These are phyloP conservation scores for Oryza coarctata DNA, from an alignment of 176 grass and related monocot species.

Conservation along the genomic window DNA sequence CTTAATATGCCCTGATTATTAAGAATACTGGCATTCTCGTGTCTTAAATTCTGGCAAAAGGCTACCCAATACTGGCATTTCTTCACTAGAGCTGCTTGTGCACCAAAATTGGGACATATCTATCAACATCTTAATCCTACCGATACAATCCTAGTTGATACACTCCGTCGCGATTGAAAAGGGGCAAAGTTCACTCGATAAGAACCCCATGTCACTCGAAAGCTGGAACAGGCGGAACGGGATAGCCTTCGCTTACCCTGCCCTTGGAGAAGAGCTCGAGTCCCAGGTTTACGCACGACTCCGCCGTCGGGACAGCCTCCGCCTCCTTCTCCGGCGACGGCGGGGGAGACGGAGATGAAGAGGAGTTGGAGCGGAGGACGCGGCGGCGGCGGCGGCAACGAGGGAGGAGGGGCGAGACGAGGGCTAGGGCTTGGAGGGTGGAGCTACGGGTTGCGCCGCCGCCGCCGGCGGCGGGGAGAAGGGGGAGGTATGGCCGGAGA, in stretches of 20 bases:
- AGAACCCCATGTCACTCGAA: background rate
- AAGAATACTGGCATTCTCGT: too few relatives aligned
- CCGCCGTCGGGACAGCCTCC: constrained; percentile 46
- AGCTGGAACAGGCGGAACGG: background rate
- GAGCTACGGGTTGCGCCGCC: background rate
- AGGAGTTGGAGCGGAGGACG: constrained; percentile 37
- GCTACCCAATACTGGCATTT: background rate
- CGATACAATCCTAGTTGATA: background rate
- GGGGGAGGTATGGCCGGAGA: constrained; percentile 19
- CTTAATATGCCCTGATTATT: background rate
- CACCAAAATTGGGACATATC: background rate
- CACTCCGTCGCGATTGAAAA: background rate
- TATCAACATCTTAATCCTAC: background rate
- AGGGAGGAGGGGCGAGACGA: background rate
- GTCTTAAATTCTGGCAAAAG: background rate
- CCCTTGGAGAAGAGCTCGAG: constrained; percentile 90
- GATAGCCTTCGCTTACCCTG: constrained; percentile 52
- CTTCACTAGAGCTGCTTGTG: background rate
- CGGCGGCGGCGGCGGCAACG: constrained; percentile 6
- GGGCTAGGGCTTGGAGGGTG: background rate
- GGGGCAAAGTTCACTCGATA: background rate
- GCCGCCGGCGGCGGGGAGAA: background rate
- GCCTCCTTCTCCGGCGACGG: constrained; percentile 46
- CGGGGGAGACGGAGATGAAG: constrained; percentile 51
- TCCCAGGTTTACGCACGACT: constrained; percentile 82